Conservation (phyloP, 139 green algal genomes). For the Bryopsis sp. region DNA sequence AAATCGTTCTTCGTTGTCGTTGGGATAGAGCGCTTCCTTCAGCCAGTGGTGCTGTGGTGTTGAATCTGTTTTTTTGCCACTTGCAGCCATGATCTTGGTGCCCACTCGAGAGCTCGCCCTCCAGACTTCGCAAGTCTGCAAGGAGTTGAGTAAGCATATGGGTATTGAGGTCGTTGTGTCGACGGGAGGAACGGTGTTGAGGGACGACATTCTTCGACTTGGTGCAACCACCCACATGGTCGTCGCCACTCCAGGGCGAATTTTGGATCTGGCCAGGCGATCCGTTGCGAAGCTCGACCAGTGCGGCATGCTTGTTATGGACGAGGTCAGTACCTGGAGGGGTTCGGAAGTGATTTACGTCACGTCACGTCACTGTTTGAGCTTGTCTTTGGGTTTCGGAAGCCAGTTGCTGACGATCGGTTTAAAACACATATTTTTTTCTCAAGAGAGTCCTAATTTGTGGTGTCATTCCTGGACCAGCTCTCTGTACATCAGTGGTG, state of each 20-base stretch:
- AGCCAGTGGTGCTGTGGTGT: neutral
- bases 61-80: neutral
- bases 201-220: constrained; percentile 98
- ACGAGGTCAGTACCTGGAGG: constrained; percentile 79
- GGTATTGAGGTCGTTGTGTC: constrained; percentile 88
- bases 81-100: constrained; percentile 89
- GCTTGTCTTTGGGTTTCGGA: no score
- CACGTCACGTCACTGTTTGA: no score
- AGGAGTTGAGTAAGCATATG: constrained; percentile 97
- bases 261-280: constrained; percentile 94
- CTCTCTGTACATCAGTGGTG: no score
- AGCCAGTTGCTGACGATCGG: no score
- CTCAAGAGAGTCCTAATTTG: no score
- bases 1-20: no score
- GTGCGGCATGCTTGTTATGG: constrained; percentile 87
- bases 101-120: constrained; percentile 96
- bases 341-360: no score
- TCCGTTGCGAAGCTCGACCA: constrained; percentile 82
- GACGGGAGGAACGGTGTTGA: constrained; percentile 89
- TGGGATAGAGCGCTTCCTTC: no score
- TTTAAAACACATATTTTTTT: no score
- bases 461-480: no score
- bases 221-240: constrained; percentile 73
- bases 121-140: constrained; percentile 93
- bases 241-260: constrained; percentile 93